Evolutionary conservation across 345 rosid genomes (phyloP).

Genomic region (Citrus mangshanensis): DNA sequence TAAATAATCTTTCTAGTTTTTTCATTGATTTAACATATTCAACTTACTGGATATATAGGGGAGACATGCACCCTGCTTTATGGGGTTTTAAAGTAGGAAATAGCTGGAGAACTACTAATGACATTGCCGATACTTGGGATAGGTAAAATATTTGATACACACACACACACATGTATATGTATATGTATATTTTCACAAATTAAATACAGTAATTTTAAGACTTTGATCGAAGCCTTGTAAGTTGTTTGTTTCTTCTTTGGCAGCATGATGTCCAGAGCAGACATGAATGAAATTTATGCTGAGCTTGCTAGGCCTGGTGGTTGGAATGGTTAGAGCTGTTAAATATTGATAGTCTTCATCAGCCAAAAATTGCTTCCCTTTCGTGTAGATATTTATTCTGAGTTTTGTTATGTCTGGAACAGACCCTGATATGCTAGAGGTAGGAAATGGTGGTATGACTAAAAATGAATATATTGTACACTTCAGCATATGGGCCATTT

Average conservation of each 20-base stretch:
- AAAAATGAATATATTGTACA: conserved; percentile 78
- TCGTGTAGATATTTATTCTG: neutral
- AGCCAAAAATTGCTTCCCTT: neutral
- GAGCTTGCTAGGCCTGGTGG: conserved; percentile 81
- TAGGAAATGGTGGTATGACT: conserved; percentile 97
- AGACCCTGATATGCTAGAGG: conserved; percentile 99
- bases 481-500: conserved; percentile 92
- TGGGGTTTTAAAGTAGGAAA: conserved; percentile 83
- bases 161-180: too few relatives aligned
- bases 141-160: conserved; percentile 34
- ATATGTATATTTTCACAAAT: neutral
- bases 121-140: conserved; percentile 69
- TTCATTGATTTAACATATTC: neutral
- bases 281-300: conserved; percentile 74
- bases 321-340: conserved; percentile 52
- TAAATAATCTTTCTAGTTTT: neutral
- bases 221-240: neutral
- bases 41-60: conserved; percentile 37
- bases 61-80: conserved; percentile 86
- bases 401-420: neutral
- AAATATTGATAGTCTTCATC: neutral
- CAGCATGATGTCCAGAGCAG: conserved; percentile 78
- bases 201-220: neutral
- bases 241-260: conserved; percentile 9
- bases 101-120: conserved; percentile 93